Percentiles rank a stretch among this genome's conserved stretches.
phyloP scores from a whole-genome alignment of 148 eudicot genomes.

The Chenopodium quinoa region DNA sequence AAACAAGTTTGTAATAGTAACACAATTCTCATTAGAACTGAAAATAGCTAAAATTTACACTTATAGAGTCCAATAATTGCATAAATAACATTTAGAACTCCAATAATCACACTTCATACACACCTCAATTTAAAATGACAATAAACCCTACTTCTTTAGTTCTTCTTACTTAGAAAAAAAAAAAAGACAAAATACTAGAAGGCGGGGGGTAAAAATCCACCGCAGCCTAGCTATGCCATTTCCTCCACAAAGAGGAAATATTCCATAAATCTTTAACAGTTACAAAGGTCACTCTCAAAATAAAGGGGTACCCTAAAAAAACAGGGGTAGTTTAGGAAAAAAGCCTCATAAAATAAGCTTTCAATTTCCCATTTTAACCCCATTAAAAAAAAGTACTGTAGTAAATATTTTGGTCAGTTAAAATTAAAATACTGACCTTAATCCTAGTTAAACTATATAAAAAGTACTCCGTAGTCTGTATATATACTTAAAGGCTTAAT shows the following conservation, averaged over 20 bases:
- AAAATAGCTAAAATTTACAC: not conserved
- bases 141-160: not conserved
- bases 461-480: too few relatives aligned
- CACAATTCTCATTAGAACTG: not conserved
- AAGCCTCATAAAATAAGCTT: slow-evolving; percentile 28
- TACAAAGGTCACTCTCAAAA: not conserved
- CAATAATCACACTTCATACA: slow-evolving; percentile 10
- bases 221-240: not conserved
- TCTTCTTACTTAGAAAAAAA: not conserved
- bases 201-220: slow-evolving; percentile 31
- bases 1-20: not conserved
- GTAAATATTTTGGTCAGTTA: not conserved
- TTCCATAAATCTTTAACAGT: not conserved
- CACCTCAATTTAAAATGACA: not conserved
- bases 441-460: not conserved
- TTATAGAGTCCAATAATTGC: not conserved
- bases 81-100: not conserved
- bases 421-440: slow-evolving; percentile 1
- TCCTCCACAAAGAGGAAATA: not conserved
- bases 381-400: not conserved
- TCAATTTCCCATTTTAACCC: not conserved
- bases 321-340: slow-evolving; percentile 12
- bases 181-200: slow-evolving; percentile 8
- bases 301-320: slow-evolving; percentile 19
- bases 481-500: too few relatives aligned